phyloP scores from a whole-genome alignment of 164 flowering plant species.

The Piper betle region DNA sequence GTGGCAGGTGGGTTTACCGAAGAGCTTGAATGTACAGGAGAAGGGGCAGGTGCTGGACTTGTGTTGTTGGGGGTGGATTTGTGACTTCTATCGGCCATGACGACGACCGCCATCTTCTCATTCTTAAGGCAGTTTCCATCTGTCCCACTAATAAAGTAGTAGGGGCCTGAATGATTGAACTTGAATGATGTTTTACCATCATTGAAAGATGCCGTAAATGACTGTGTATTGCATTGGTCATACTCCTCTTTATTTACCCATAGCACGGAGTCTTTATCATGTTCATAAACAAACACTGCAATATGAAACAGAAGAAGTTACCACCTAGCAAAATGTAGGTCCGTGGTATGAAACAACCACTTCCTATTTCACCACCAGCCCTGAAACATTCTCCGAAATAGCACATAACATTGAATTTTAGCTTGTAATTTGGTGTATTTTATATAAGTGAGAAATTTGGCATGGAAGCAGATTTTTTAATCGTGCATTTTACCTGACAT shows the following conservation, averaged over 20 bases:
- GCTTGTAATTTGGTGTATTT: too few species aligned
- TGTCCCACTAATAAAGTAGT: constrained; percentile 75
- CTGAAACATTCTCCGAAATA: too few species aligned
- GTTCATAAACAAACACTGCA: constrained; percentile 40
- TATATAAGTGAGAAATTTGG: too few species aligned
- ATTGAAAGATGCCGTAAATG: constrained; percentile 23
- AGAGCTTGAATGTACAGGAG: too few species aligned
- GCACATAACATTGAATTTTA: too few species aligned
- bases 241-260: constrained; percentile 44
- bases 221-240: constrained; percentile 42
- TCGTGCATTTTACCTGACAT: too few species aligned
- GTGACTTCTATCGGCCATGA: constrained; percentile 57
- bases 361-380: too few species aligned
- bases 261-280: constrained; percentile 60
- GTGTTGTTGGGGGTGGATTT: constrained; percentile 5
- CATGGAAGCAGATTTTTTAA: too few species aligned
- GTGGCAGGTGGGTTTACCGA: background rate
- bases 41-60: too few species aligned
- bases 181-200: constrained; percentile 61
- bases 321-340: background rate
- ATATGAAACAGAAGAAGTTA: background rate
- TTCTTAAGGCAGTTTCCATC: constrained; percentile 56
- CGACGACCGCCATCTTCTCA: constrained; percentile 55
- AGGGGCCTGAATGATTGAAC: constrained; percentile 56
- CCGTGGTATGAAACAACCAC: too few species aligned